Evolutionary conservation across 2,329 filamentous ascomycete species (phyloP), one percentile per base, ranked within the genome.

Genomic region (Cladophialophora immunda): DNA sequence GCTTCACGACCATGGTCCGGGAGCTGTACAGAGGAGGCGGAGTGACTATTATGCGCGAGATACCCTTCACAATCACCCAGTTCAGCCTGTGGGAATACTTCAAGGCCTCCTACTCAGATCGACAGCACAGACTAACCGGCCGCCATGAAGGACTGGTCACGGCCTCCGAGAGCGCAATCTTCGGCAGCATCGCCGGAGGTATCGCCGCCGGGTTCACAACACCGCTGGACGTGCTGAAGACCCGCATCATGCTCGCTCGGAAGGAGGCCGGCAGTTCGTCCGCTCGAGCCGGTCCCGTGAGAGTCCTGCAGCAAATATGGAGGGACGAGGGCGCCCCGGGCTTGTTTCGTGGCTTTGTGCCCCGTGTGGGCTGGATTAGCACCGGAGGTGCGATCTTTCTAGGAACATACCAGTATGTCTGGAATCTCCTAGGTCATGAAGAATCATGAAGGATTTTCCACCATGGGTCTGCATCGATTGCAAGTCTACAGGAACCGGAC

Each of bases 11-110:
- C 27, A 91, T 98, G 56, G 89, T 92, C 85, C 83, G 87, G 68
- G 94, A 97, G 80, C 80, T 99, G 64, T 99, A 99, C 79, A 86
- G 95, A 38, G 95, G 96, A 1, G 97, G 93, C 86, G 87, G 89
- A 19, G 93, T 98, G 73, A 99, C 95, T 1, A 90, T 99, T 60
- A 90, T 97, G 81, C 89, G 95, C 66, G 95, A 99, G 83, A 94
- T 99, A 68, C 95, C 95, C 3, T 99, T 99, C 76, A 98, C 96
- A 2, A 90, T 97, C 9, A 91, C 99, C 70, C 95, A 99, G 80
- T 99, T 99, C 78, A 95, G 95, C 54, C 85, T 99, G 70, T 99
- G 95, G 95, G 95, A 99, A 81, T 89, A 86, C 4, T 87, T 98
- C 85, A 98, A 97, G 85, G 83, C 77, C 41, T 71, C 75, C 1